These are phyloP conservation scores for Xylariaceae sp. DNA, from an alignment of 2,329 filamentous ascomycete genomes.

Conservation along the genomic window DNA sequence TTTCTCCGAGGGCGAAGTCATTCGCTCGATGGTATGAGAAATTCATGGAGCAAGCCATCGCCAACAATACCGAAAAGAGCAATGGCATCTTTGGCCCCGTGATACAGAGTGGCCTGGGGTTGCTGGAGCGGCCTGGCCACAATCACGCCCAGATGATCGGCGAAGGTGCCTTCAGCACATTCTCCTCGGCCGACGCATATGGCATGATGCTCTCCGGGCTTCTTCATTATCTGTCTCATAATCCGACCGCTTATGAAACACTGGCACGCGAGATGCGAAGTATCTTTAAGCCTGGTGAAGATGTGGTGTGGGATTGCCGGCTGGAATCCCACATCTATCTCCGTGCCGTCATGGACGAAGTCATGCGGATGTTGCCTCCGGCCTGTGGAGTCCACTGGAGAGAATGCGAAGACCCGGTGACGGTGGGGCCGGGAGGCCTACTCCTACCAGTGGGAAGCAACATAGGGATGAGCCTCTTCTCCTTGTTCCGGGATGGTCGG, in stretches of 20 bases:
- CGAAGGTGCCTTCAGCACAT: neutral
- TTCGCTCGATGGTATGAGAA: neutral
- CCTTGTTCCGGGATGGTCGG: neutral
- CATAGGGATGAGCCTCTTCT: neutral
- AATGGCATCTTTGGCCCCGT: neutral
- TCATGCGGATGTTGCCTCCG: neutral
- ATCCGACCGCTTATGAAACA: neutral
- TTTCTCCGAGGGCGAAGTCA: neutral
- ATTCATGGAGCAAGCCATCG: neutral
- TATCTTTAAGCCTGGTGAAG: neutral
- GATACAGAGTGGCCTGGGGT: neutral
- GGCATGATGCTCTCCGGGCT: neutral
- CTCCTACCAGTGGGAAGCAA: neutral
- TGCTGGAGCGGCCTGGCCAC: neutral
- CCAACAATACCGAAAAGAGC: neutral
- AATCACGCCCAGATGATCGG: neutral
- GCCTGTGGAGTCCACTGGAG: neutral
- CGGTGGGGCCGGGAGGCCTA: neutral
- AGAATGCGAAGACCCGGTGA: neutral
- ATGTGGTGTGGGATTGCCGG: neutral
- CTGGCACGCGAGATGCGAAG: neutral
- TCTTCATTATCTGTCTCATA: neutral
- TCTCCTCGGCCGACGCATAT: neutral
- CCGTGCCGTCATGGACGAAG: neutral
- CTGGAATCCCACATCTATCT: neutral